phyloP scores from a whole-genome alignment of 1,139 yeast species.

The Pneumocystis murina region DNA sequence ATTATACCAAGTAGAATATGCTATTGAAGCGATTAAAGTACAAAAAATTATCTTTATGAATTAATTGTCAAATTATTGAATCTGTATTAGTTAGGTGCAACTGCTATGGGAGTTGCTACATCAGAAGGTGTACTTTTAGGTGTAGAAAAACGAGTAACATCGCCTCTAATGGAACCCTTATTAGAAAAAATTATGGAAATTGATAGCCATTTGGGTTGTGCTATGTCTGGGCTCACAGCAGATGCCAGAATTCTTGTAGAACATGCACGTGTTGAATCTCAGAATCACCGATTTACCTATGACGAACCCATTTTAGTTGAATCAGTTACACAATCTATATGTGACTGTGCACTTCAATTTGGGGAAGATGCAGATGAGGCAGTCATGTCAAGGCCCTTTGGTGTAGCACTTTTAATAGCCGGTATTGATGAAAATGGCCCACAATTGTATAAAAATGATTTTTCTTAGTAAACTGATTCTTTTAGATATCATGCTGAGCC shows the following conservation, averaged over 20 bases:
- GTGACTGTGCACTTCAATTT: conserved; percentile 90
- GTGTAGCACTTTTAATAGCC: conserved; percentile 91
- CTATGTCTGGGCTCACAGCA: conserved; percentile 97
- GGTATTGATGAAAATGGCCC: conserved; percentile 95
- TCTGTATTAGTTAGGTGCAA: conserved; percentile 49
- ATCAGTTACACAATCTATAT: conserved; percentile 86
- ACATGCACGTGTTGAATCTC: conserved; percentile 87
- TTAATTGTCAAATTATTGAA: background rate
- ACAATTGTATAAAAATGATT: conserved; percentile 35
- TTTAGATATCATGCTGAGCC: conserved; percentile 87
- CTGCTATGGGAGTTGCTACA: conserved; percentile 96
- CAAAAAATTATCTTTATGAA: conserved; percentile 11
- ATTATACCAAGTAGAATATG: conserved; percentile 93
- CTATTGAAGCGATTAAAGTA: conserved; percentile 88
- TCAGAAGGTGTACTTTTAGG: conserved; percentile 92
- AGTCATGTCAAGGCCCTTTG: conserved; percentile 97
- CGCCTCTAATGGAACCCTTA: conserved; percentile 76
- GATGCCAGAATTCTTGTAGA: conserved; percentile 98
- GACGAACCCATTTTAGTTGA: conserved; percentile 90
- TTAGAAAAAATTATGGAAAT: conserved; percentile 93
- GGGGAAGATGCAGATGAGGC: conserved; percentile 97
- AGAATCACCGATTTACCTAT: conserved; percentile 76
- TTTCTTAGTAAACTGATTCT: background rate
- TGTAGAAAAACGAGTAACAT: conserved; percentile 93
- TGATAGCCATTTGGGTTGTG: conserved; percentile 90